A percentile compares a stretch with the other conserved stretches of the same genome.
Evolutionary conservation across 2,329 filamentous ascomycete genomes (phyloP).

Genomic region (Metarhizium brunneum): DNA sequence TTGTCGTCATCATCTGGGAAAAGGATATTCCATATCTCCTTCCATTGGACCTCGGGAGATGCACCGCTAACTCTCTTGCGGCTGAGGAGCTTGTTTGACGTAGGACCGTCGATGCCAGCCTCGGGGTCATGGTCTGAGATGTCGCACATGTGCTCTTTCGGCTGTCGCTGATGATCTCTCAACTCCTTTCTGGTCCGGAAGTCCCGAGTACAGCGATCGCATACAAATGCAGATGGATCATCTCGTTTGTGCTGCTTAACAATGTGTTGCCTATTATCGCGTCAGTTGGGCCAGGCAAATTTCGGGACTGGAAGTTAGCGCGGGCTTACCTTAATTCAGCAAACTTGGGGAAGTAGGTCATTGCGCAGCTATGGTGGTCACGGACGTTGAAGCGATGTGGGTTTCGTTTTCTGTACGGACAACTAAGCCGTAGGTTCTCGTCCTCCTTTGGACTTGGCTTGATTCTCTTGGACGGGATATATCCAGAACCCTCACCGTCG

Average conservation of each 20-base stretch:
- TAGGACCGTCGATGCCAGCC: constrained; percentile 30
- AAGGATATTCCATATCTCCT: constrained; percentile 31
- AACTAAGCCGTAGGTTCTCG: constrained; percentile 30
- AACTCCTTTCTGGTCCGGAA: constrained; percentile 28
- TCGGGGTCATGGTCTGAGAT: constrained; percentile 30
- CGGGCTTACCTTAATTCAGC: constrained; percentile 26
- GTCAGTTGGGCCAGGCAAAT: neutral
- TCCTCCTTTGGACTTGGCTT: constrained; percentile 25
- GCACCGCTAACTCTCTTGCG: constrained; percentile 29
- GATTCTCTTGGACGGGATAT: constrained; percentile 18
- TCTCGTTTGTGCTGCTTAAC: constrained; percentile 34
- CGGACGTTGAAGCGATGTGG: constrained; percentile 35
- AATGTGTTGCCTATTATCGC: constrained; percentile 27
- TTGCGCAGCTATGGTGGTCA: constrained; percentile 34
- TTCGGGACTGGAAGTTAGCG: constrained; percentile 2
- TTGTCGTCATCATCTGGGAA: constrained; percentile 31
- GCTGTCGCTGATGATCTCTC: constrained; percentile 28
- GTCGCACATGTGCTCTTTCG: constrained; percentile 32
- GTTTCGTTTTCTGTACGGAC: constrained; percentile 35
- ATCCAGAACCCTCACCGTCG: constrained; percentile 23
- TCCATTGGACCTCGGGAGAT: constrained; percentile 29
- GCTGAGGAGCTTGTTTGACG: constrained; percentile 29
- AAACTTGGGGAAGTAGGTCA: constrained; percentile 33
- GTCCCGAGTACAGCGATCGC: constrained; percentile 30
- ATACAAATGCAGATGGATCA: constrained; percentile 29